A percentile compares a stretch with the other conserved stretches of the same genome.
phyloP scores from a whole-genome alignment of 495 filamentous ascomycete species.

The Pyrenopolyporus hunteri region DNA sequence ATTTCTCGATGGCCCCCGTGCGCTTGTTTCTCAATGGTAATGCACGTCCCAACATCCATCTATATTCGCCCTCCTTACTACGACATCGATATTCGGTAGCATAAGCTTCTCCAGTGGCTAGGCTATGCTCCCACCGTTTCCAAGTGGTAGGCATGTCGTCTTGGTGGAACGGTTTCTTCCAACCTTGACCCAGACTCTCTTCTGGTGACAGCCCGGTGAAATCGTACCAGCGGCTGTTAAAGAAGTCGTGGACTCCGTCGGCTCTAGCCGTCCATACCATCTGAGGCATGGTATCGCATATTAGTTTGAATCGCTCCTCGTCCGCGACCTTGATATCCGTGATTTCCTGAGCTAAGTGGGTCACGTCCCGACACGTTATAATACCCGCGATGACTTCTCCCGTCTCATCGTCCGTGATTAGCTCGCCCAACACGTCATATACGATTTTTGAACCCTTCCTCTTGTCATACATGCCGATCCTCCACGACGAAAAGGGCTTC shows the following conservation, averaged over 20 bases:
- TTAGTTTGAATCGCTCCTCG: slow-evolving; percentile 68
- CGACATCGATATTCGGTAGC: slow-evolving; percentile 69
- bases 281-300: slow-evolving; percentile 74
- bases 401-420: slow-evolving; percentile 62
- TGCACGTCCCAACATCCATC: slow-evolving; percentile 74
- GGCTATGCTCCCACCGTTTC: slow-evolving; percentile 60
- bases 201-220: slow-evolving; percentile 69
- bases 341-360: slow-evolving; percentile 61
- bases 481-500: slow-evolving; percentile 56
- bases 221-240: slow-evolving; percentile 70
- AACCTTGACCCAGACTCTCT: slow-evolving; percentile 50
- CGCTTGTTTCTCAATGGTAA: slow-evolving; percentile 65
- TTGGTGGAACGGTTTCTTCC: slow-evolving; percentile 54
- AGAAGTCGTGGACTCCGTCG: slow-evolving; percentile 68
- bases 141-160: slow-evolving; percentile 62
- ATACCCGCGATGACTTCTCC: slow-evolving; percentile 72
- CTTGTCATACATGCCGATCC: slow-evolving; percentile 65
- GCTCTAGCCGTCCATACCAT: slow-evolving; percentile 69
- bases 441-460: slow-evolving; percentile 51
- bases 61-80: slow-evolving; percentile 65
- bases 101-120: slow-evolving; percentile 69
- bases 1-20: slow-evolving; percentile 68
- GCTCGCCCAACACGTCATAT: slow-evolving; percentile 65
- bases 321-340: slow-evolving; percentile 65
- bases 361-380: slow-evolving; percentile 70